These are phyloP conservation scores for Mortierella sp. DNA, from an alignment of 371 early-diverging fungal species.

Conservation along the genomic window DNA sequence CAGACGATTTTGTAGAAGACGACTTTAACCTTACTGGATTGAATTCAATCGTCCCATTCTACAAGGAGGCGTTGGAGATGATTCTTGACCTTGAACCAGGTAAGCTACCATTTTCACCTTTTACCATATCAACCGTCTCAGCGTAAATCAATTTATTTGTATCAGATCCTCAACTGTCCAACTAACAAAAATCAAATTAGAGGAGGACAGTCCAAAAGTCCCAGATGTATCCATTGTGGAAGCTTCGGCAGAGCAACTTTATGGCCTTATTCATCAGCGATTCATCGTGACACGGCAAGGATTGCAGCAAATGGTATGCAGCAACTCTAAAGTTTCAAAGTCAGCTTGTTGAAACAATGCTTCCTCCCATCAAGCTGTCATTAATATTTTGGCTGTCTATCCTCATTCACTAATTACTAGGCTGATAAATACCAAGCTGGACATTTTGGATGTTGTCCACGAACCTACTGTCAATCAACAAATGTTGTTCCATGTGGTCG, in stretches of 20 bases:
- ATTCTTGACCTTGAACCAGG: constrained; percentile 89
- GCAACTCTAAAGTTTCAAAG: too few species aligned
- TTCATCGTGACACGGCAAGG: constrained; percentile 86
- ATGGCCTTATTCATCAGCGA: constrained; percentile 88
- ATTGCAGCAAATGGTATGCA: constrained; percentile 78
- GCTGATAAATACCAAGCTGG: constrained; percentile 78
- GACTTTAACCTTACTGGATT: constrained; percentile 95
- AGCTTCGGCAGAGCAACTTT: constrained; percentile 72
- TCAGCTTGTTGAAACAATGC: too few species aligned
- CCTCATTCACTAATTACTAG: constrained; percentile 46
- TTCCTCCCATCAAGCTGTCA: too few species aligned
- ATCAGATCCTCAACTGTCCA: background rate
- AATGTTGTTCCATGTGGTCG: constrained; percentile 88
- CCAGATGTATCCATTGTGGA: constrained; percentile 58
- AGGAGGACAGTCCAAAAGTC: constrained; percentile 57
- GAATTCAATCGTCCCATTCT: constrained; percentile 83
- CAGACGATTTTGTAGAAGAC: constrained; percentile 92
- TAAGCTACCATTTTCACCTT: constrained; percentile 18
- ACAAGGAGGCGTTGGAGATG: constrained; percentile 84
- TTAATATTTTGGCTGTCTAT: background rate
- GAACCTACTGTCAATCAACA: constrained; percentile 81
- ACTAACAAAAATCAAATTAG: constrained; percentile 15
- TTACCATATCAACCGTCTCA: too few species aligned
- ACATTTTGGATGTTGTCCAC: constrained; percentile 89
- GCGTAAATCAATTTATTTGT: too few species aligned